Evolutionary conservation across 176 grass and related monocot species (phyloP).

Genomic region (Aegilops umbellulata): DNA sequence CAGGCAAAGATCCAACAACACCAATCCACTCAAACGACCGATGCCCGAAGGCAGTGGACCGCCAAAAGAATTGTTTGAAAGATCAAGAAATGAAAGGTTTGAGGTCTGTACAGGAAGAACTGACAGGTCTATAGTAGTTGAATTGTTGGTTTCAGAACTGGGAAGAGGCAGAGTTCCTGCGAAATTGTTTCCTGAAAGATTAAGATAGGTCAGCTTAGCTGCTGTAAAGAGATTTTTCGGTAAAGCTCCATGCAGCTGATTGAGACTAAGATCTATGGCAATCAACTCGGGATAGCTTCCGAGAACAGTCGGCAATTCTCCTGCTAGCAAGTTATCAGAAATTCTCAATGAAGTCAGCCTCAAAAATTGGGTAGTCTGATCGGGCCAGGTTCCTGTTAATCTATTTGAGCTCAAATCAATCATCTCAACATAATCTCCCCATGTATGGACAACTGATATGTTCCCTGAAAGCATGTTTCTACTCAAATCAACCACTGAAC

Average conservation of each 20-base stretch:
- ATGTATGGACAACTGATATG: conserved; percentile 65
- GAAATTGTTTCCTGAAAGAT: conserved; percentile 80
- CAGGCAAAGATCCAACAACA: conserved; percentile 48
- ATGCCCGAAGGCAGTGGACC: conserved; percentile 55
- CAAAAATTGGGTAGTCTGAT: conserved; percentile 87
- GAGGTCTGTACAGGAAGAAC: conserved; percentile 44
- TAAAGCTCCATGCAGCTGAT: conserved; percentile 63
- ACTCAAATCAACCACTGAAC: conserved; percentile 79
- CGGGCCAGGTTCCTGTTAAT: conserved; percentile 74
- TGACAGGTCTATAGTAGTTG: conserved; percentile 31
- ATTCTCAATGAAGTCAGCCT: conserved; percentile 71
- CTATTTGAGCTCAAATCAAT: conserved; percentile 79
- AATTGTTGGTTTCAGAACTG: conserved; percentile 35
- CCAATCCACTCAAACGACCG: conserved; percentile 50
- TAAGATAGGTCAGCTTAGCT: conserved; percentile 59
- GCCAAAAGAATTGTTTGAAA: conserved; percentile 72
- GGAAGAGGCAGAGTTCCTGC: conserved; percentile 51
- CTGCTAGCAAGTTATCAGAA: conserved; percentile 68
- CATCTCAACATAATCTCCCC: conserved; percentile 83
- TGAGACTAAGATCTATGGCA: conserved; percentile 74
- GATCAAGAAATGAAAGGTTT: conserved; percentile 76
- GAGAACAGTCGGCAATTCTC: conserved; percentile 62
- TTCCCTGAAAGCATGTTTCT: conserved; percentile 81
- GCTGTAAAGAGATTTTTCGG: conserved; percentile 63
- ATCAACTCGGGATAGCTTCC: conserved; percentile 79